Evolutionary conservation across 495 filamentous ascomycete species (phyloP), one percentile per base, ranked within the genome.

Genomic region (Sphaerosporella brunnea): DNA sequence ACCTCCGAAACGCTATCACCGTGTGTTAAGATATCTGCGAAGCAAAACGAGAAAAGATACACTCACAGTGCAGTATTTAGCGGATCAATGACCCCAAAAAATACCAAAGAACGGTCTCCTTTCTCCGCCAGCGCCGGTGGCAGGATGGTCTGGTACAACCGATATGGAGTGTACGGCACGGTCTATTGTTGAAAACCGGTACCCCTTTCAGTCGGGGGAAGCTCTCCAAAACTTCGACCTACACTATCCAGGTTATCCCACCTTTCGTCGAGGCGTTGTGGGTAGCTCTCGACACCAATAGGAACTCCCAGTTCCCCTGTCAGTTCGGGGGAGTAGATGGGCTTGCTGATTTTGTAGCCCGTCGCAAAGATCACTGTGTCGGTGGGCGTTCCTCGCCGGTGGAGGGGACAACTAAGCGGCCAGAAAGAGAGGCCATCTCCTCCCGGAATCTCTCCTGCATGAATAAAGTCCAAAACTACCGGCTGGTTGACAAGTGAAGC

Each of bases 61-160:
- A 32, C 28, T 5, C 13, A 37, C 35, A 43, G 24, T 9, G 40
- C 40, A 43, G 40, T 43, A 13, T 18, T 26, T 11, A 26, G 8
- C 13, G 8, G 8, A 1, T 11, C 23, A 1, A 43, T 11, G 38
- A 21, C 49, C 26, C 52, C 44, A 25, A 52, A 44, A 10, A 49
- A 42, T 19, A 38, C 38, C 21, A 55, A 41, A 9, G 38, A 32
- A 3, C 15, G 18, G 24, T 47, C 41, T 10, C 20, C 36, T 26
- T 34, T 23, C 10, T 18, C 18, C 23, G 45, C 26, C 9, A 52
- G 28, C 8, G 26, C 39, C 4, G 56, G 47, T 0, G 62, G 62
- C 0, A 52, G 52, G 10, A 64, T 56, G 24, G 41, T 26, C 0
- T 59, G 48, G 48, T 59, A 63, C 3, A 62, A 50, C 0, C 62